phyloP scores from a whole-genome alignment of 2,329 filamentous ascomycete genomes.

The Passalora sequoiae region DNA sequence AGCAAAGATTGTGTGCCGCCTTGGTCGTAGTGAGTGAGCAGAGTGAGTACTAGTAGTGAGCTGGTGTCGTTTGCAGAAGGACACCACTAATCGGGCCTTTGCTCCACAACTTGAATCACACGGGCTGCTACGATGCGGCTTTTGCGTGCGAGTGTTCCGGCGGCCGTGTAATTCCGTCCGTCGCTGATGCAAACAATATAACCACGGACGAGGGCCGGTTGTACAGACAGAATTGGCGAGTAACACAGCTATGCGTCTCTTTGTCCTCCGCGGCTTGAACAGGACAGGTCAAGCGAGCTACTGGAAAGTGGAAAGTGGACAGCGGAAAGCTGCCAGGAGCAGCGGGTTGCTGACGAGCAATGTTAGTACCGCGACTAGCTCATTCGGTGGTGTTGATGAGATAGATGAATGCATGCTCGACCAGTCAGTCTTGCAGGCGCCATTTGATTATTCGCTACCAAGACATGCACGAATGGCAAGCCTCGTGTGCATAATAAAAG shows the following conservation, averaged over 20 bases:
- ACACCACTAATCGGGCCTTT: not conserved
- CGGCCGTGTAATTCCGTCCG: not conserved
- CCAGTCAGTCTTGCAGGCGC: too few species aligned
- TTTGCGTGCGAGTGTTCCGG: slow-evolving; percentile 1
- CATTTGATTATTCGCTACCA: too few species aligned
- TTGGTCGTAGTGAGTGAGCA: too few species aligned
- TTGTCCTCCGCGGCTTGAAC: not conserved
- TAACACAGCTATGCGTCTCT: slow-evolving; percentile 1
- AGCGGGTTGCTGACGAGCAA: slow-evolving; percentile 4
- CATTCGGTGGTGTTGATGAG: too few species aligned
- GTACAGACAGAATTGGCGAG: too few species aligned
- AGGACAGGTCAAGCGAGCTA: not conserved
- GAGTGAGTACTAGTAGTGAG: too few species aligned
- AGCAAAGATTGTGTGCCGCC: too few species aligned
- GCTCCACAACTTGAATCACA: not conserved
- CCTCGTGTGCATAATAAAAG: not conserved
- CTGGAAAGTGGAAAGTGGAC: not conserved
- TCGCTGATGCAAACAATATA: not conserved
- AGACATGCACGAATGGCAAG: not conserved
- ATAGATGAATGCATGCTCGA: too few species aligned
- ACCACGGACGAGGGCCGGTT: not conserved
- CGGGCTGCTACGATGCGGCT: not conserved
- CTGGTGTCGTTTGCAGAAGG: too few species aligned
- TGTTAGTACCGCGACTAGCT: too few species aligned
- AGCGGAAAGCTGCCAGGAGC: too few species aligned